These are phyloP conservation scores for Miscanthus lutarioriparius DNA, from an alignment of 176 grass and related monocot species.

Conservation along the genomic window DNA sequence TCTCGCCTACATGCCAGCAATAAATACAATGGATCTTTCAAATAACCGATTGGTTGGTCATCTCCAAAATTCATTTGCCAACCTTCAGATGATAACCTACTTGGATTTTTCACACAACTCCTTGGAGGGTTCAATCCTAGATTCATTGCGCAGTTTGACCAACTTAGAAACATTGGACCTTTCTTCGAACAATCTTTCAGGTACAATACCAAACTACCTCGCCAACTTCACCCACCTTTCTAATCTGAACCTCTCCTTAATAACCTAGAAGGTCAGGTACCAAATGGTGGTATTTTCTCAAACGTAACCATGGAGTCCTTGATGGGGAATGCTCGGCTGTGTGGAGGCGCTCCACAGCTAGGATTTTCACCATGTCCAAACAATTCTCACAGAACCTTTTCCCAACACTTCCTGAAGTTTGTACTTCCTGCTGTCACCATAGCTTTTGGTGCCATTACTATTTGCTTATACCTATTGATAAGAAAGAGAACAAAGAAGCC, in stretches of 20 bases:
- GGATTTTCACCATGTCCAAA: neutral
- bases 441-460: neutral
- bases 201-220: neutral
- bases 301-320: neutral
- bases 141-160: neutral
- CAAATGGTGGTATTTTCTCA: slow-evolving; percentile 9
- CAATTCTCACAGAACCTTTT: neutral
- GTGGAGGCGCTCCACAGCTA: neutral
- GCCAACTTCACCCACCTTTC: neutral
- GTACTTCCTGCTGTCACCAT: neutral
- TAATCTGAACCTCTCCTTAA: neutral
- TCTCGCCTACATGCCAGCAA: neutral
- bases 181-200: slow-evolving; percentile 4
- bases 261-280: neutral
- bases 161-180: neutral
- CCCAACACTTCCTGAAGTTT: neutral
- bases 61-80: neutral
- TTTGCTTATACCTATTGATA: neutral
- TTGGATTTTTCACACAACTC: neutral
- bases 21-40: neutral
- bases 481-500: neutral
- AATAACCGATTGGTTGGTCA: neutral
- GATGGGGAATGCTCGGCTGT: neutral
- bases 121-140: neutral
- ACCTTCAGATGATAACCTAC: neutral